Conservation (phyloP, 1,284 basidiomycete species). For the Pulveroboletus sp. region DNA sequence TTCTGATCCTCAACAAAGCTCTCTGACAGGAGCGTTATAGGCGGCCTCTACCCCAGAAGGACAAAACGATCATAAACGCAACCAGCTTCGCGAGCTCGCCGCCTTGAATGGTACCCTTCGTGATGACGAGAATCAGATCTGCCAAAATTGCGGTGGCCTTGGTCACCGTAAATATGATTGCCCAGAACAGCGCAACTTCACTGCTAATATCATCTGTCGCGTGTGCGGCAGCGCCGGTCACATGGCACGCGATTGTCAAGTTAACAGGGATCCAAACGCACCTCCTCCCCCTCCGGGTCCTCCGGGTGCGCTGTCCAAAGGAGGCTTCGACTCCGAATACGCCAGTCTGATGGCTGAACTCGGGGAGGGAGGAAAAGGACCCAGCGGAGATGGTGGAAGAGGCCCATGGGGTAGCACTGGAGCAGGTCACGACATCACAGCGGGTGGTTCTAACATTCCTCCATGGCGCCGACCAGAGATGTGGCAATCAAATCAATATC, state of each 20-base stretch:
- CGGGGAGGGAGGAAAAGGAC: constrained; percentile 76
- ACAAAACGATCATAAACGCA: constrained; percentile 99
- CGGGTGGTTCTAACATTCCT: constrained; percentile 77
- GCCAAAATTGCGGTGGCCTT: constrained; percentile 95
- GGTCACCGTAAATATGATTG: constrained; percentile 98
- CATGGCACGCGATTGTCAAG: constrained; percentile 95
- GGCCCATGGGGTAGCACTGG: constrained; percentile 61
- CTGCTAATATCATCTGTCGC: constrained; percentile 96
- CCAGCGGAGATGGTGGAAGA: constrained; percentile 55
- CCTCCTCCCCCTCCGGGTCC: constrained; percentile 36
- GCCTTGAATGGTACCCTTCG: constrained; percentile 98
- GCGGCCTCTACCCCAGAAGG: constrained; percentile 98
- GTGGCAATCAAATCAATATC: constrained; percentile 62
- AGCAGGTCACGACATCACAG: constrained; percentile 72
- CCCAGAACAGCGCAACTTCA: constrained; percentile 94
- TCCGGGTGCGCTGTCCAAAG: constrained; percentile 49
- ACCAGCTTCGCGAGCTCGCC: constrained; percentile 96
- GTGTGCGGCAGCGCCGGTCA: constrained; percentile 93
- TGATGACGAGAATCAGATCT: constrained; percentile 99
- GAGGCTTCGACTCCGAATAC: constrained; percentile 95
- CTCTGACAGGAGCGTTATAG: constrained; percentile 44
- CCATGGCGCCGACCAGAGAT: constrained; percentile 86
- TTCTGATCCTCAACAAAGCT: background rate
- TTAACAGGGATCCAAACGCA: constrained; percentile 76
- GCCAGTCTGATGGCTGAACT: constrained; percentile 97